Evolutionary conservation across 2,329 filamentous ascomycete genomes (phyloP), one percentile per base, ranked within the genome.

Genomic region (Fusarium robinianum): DNA sequence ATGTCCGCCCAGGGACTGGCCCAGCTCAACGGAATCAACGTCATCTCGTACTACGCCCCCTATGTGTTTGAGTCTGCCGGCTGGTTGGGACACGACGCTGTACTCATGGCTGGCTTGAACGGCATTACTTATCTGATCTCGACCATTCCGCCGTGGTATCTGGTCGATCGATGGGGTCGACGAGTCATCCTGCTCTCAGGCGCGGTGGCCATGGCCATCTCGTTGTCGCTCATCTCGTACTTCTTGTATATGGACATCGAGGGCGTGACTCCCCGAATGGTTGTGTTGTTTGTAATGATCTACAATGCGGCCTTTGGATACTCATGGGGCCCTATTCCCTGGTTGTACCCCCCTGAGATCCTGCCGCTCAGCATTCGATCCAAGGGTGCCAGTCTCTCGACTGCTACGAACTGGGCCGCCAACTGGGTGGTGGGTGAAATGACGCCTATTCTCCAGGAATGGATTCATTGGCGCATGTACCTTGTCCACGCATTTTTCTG

Each of bases 321-420:
- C 64, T 82, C 79, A 11, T 99, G 94, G 94, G 94, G 94, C 12
- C 94, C 94, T 1, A 95, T 99, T 50, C 94, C 94, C 7, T 99
- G 94, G 94, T 76, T 99, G 11, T 97, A 97, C 67, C 94, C 94
- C 10, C 94, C 94, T n/a, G 94, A 99, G 77, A 99, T 99, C 51
- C 77, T 99, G 29, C 94, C 94, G 5, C 77, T 99, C 49, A 96
- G 90, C 74, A 96, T 97, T 65, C 85, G 94, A 62, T 95, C 92
- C 48, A 97, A 97, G 76, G 94, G 94, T 49, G 92, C 94, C 40
- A 96, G 90, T 78, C 72, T 99, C 66, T 96, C 92, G 49, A 97
- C 94, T 2, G 94, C 94, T 12, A 85, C 91, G 21, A 99, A 99
- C 66, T 99, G 94, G 94, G 90, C 92, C 2, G 96, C 94, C 71